Conservation (phyloP, 2,329 filamentous ascomycete genomes). For the Cercospora zeina region DNA sequence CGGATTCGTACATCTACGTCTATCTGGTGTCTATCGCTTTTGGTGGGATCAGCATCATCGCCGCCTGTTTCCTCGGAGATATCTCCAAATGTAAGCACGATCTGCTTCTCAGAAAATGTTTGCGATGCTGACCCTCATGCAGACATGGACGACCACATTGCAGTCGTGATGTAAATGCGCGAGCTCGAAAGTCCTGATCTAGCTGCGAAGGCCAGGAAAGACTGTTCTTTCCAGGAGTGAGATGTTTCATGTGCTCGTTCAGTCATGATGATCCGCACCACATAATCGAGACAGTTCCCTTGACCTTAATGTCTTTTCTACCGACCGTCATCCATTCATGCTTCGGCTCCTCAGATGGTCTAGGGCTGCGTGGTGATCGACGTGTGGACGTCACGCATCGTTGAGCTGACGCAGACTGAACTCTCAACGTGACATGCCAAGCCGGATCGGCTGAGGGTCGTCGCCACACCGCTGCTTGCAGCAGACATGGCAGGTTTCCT, state of each 20-base stretch:
- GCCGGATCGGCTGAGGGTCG: constrained; percentile 12
- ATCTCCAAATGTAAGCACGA: constrained; percentile 35
- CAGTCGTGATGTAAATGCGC: constrained; percentile 14
- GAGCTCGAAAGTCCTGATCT: neutral
- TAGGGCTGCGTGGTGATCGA: neutral
- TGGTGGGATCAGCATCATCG: constrained; percentile 35
- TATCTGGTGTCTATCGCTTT: constrained; percentile 39
- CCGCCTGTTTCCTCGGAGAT: constrained; percentile 36
- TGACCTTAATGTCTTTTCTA: neutral
- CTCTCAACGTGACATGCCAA: constrained; percentile 10
- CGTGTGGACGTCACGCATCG: neutral
- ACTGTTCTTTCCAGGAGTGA: neutral
- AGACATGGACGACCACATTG: constrained; percentile 21
- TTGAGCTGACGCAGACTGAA: neutral
- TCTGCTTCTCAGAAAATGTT: constrained; percentile 44
- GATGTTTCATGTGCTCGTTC: neutral
- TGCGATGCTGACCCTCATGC: constrained; percentile 18
- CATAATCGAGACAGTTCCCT: neutral
- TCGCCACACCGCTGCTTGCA: constrained; percentile 12
- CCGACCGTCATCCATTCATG: neutral
- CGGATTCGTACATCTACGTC: constrained; percentile 35
- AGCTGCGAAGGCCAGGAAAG: neutral
- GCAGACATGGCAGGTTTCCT: neutral
- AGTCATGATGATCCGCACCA: neutral
- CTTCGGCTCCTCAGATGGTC: neutral